Conservation (phyloP, 345 rosid species). For the Litchi chinensis region DNA sequence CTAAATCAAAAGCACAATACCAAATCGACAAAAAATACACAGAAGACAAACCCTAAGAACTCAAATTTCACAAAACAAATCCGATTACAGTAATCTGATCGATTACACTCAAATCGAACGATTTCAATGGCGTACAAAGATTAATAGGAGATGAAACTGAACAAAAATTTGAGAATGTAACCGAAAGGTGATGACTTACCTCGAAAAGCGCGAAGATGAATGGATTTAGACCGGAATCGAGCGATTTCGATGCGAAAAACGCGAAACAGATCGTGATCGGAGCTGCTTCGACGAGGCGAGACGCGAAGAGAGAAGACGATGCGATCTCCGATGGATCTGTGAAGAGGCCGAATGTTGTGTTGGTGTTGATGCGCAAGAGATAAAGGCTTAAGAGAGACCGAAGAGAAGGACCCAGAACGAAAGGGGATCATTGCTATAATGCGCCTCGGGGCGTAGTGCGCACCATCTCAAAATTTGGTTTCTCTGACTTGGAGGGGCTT, state of each 20-base stretch:
- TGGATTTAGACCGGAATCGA: constrained; percentile 13
- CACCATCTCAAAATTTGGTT: background rate
- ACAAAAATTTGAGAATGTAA: background rate
- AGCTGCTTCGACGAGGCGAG: background rate
- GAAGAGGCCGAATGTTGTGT: background rate
- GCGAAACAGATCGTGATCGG: background rate
- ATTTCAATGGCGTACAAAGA: background rate
- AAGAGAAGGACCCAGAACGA: constrained; percentile 21
- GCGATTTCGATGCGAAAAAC: background rate
- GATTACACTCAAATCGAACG: constrained; percentile 7
- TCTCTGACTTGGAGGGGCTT: background rate
- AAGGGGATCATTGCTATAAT: constrained; percentile 3
- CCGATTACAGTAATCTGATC: background rate
- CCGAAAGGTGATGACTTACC: constrained; percentile 14
- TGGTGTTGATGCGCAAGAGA: background rate
- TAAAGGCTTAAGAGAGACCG: constrained; percentile 15
- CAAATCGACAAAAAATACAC: background rate
- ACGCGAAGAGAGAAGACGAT: background rate
- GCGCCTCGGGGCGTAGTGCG: background rate
- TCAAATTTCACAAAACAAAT: background rate
- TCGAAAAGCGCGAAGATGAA: background rate
- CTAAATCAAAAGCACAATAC: background rate
- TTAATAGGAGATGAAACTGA: background rate
- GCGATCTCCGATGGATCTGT: background rate
- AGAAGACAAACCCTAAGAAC: background rate